These are phyloP conservation scores for Zasmidium cellare DNA, from an alignment of 2,329 filamentous ascomycete species.

Conservation along the genomic window DNA sequence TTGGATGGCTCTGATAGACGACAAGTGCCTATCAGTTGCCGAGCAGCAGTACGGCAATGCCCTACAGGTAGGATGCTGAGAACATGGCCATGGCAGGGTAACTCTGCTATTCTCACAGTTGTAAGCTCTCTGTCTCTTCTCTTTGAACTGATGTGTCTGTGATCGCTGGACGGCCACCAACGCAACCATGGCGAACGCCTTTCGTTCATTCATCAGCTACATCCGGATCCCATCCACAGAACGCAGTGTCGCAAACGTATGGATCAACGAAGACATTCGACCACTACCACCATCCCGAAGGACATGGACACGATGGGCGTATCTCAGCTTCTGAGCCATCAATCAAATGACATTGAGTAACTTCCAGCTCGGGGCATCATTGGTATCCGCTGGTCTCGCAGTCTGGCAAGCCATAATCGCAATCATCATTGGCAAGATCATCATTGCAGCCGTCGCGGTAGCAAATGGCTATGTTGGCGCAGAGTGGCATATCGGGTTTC, in stretches of 20 bases:
- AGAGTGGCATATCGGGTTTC: conserved; percentile 56
- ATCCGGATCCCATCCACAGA: conserved; percentile 25
- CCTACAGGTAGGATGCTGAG: neutral
- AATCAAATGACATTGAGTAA: conserved; percentile 39
- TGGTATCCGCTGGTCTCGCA: conserved; percentile 40
- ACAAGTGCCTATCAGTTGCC: neutral
- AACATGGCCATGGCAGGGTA: neutral
- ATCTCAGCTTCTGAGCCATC: conserved; percentile 43
- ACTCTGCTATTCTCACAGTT: no score
- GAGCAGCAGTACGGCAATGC: neutral
- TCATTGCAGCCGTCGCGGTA: conserved; percentile 61
- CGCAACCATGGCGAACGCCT: conserved; percentile 1
- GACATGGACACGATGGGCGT: conserved; percentile 40
- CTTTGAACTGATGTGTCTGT: no score
- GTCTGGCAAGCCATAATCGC: conserved; percentile 45
- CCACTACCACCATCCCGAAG: conserved; percentile 42
- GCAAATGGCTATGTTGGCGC: conserved; percentile 47
- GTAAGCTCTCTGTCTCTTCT: no score
- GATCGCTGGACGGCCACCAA: no score
- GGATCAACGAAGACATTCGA: conserved; percentile 44
- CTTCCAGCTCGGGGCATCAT: conserved; percentile 39
- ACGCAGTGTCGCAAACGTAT: conserved; percentile 32
- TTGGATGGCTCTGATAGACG: conserved; percentile 1
- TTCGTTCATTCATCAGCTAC: conserved; percentile 14
- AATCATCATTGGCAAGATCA: conserved; percentile 46